Conservation (phyloP, 1,284 basidiomycete species). For the Omphalotus olearius region DNA sequence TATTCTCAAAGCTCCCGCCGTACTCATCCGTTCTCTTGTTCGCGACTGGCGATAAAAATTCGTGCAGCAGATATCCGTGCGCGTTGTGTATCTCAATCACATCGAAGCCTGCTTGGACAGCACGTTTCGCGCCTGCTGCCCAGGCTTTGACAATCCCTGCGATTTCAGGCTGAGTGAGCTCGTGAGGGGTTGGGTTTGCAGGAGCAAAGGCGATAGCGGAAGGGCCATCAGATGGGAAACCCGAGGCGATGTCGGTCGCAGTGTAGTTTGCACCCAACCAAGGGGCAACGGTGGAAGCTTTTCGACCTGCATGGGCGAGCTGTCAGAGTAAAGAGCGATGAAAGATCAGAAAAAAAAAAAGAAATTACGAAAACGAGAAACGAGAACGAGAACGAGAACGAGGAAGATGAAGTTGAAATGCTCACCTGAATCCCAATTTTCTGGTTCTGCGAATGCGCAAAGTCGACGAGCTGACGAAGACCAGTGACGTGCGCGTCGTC, state of each 20-base stretch:
- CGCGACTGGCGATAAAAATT: constrained; percentile 45
- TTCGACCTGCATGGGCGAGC: constrained; percentile 78
- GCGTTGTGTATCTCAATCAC: constrained; percentile 55
- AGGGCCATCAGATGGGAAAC: constrained; percentile 4
- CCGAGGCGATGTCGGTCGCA: constrained; percentile 3
- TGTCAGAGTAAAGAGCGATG: constrained; percentile 24
- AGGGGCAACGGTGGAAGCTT: constrained; percentile 58
- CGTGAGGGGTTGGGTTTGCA: not conserved
- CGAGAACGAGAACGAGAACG: not conserved
- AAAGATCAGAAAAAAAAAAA: not conserved
- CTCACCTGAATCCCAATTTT: constrained; percentile 60
- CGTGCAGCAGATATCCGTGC: constrained; percentile 48
- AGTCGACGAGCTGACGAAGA: constrained; percentile 68
- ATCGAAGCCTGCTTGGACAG: constrained; percentile 44
- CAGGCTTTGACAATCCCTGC: constrained; percentile 49
- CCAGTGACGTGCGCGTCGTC: constrained; percentile 67
- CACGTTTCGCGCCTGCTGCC: constrained; percentile 43
- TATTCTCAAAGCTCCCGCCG: constrained; percentile 60
- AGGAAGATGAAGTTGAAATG: not conserved
- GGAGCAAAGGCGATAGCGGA: constrained; percentile 5
- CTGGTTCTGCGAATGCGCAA: constrained; percentile 68
- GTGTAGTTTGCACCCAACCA: constrained; percentile 40
- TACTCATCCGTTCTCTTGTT: constrained; percentile 61
- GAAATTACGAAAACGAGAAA: not conserved
- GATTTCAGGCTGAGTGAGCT: constrained; percentile 41